These are phyloP conservation scores for Thielaviopsis euricoi DNA, from an alignment of 2,329 filamentous ascomycete genomes.

Conservation along the genomic window DNA sequence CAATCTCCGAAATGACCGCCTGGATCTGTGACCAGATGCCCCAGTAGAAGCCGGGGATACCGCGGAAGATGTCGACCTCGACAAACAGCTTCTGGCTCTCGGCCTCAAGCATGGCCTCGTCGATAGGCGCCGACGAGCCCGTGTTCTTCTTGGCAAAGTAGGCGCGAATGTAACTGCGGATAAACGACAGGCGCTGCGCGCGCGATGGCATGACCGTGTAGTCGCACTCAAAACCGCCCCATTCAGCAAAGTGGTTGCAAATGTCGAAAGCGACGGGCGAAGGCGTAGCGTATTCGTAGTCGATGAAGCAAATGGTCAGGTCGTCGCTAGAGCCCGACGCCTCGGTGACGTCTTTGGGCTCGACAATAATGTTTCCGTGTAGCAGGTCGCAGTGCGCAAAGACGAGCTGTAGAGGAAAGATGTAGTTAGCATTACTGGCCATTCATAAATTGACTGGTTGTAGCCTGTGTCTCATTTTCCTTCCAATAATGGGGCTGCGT, in stretches of 20 bases:
- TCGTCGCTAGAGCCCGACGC: slow-evolving; percentile 17
- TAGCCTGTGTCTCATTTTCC: background rate
- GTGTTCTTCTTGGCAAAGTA: slow-evolving; percentile 41
- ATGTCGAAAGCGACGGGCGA: slow-evolving; percentile 92
- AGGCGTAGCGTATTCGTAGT: slow-evolving; percentile 95
- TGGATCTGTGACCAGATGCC: slow-evolving; percentile 95
- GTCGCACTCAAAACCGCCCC: slow-evolving; percentile 94
- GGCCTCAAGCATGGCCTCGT: slow-evolving; percentile 31
- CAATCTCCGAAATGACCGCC: slow-evolving; percentile 81
- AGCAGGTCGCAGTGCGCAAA: slow-evolving; percentile 93
- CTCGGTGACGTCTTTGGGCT: slow-evolving; percentile 26
- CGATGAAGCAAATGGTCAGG: slow-evolving; percentile 63
- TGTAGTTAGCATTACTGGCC: background rate
- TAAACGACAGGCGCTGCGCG: slow-evolving; percentile 61
- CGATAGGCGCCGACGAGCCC: slow-evolving; percentile 16
- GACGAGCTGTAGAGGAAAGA: slow-evolving; percentile 41
- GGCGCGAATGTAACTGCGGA: slow-evolving; percentile 63
- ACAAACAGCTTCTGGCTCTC: slow-evolving; percentile 54
- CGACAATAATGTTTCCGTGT: slow-evolving; percentile 89
- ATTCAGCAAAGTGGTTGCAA: slow-evolving; percentile 96
- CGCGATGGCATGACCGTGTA: slow-evolving; percentile 66
- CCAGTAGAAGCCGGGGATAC: slow-evolving; percentile 79
- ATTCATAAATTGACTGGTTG: background rate
- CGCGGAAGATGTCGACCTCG: slow-evolving; percentile 77
- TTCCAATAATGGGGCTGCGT: background rate